These are phyloP conservation scores for Zea luxurians DNA, from an alignment of 176 grass and related monocot genomes.

Conservation along the genomic window DNA sequence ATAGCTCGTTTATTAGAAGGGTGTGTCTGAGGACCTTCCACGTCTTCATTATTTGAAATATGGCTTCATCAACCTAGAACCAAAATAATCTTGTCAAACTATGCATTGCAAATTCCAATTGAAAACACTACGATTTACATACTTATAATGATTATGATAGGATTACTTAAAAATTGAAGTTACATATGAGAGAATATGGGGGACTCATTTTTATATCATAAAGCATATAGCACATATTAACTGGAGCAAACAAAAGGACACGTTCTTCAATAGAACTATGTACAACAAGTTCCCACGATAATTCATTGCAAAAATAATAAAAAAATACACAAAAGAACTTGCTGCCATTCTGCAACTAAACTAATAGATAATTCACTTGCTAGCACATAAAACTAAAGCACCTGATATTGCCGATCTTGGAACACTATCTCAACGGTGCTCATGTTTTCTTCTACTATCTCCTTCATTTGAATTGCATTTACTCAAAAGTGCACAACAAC, in stretches of 20 bases:
- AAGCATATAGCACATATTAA: background rate
- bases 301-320: background rate
- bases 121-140: background rate
- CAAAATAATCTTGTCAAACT: slow-evolving; percentile 12
- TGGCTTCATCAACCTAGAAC: slow-evolving; percentile 83
- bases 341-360: slow-evolving; percentile 5
- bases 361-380: background rate
- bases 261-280: slow-evolving; percentile 16
- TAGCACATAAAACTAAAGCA: slow-evolving; percentile 31
- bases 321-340: background rate
- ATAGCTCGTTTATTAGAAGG: slow-evolving; percentile 97
- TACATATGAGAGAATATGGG: background rate
- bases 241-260: slow-evolving; percentile 20
- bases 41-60: slow-evolving; percentile 98
- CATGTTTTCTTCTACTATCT: slow-evolving; percentile 98
- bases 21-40: slow-evolving; percentile 97
- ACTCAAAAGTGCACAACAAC: slow-evolving; percentile 49
- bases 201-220: background rate
- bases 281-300: background rate
- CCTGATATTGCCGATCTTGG: slow-evolving; percentile 98
- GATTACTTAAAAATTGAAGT: background rate
- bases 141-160: background rate
- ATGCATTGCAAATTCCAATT: background rate
- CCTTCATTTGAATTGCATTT: slow-evolving; percentile 99
- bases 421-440: slow-evolving; percentile 97